These are phyloP conservation scores for Kwoniella mangroviensis DNA, from an alignment of 768 basidiomycete species.

Conservation along the genomic window DNA sequence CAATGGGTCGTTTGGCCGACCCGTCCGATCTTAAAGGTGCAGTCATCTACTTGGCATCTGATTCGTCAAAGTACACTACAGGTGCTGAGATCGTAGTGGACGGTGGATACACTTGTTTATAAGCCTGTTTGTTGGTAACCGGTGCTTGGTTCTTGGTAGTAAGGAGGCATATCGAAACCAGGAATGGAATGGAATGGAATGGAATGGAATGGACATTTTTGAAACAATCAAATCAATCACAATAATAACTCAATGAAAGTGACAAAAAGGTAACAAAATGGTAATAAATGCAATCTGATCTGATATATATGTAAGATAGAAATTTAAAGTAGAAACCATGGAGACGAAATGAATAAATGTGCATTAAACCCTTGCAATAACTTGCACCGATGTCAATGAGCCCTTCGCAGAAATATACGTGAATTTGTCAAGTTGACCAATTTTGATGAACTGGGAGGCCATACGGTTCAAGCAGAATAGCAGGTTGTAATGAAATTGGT, in stretches of 20 bases:
- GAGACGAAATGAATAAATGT: neutral
- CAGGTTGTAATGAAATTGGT: no score
- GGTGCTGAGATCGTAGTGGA: constrained; percentile 71
- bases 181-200: neutral
- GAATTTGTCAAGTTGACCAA: no score
- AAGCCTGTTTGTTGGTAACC: constrained; percentile 17
- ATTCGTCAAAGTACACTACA: constrained; percentile 88
- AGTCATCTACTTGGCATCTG: constrained; percentile 85
- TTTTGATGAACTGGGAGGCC: no score
- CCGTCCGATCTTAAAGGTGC: constrained; percentile 89
- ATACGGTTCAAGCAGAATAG: no score
- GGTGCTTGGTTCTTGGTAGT: neutral
- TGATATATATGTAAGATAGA: neutral
- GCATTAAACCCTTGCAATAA: neutral
- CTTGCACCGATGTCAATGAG: no score
- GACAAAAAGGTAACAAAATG: no score
- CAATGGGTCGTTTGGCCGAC: constrained; percentile 68
- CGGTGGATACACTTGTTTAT: constrained; percentile 75
- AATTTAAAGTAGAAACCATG: neutral
- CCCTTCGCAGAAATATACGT: no score
- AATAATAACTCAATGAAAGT: neutral
- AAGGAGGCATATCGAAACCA: neutral
- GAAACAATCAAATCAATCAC: neutral
- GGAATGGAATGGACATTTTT: neutral
- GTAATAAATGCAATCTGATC: no score